Evolutionary conservation across 768 basidiomycete species (phyloP).

Genomic region (Brasilioporus rufonigricans): DNA sequence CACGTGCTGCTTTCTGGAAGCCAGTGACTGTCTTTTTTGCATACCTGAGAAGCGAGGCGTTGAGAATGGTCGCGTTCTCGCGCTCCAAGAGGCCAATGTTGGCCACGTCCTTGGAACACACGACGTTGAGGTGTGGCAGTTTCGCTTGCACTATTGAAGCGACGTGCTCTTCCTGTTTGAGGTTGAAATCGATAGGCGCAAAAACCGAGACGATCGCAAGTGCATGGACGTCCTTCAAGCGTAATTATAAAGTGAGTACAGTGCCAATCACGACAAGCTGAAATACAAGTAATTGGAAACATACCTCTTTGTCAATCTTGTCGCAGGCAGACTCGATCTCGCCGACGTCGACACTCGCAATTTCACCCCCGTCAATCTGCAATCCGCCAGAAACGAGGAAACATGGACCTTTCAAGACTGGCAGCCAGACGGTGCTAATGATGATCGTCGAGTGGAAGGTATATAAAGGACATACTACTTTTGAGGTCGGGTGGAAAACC

Average conservation of each 20-base stretch:
- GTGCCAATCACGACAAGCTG: background rate
- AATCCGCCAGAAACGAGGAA: constrained; percentile 39
- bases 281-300: background rate
- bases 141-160: constrained; percentile 40
- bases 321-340: constrained; percentile 46
- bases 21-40: constrained; percentile 54
- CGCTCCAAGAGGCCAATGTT: constrained; percentile 60
- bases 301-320: constrained; percentile 34
- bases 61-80: constrained; percentile 68
- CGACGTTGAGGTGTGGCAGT: constrained; percentile 43
- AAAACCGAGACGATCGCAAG: constrained; percentile 50
- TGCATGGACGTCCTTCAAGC: constrained; percentile 21
- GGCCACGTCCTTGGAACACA: constrained; percentile 56
- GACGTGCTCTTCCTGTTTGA: constrained; percentile 49
- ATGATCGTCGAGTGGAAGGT: background rate
- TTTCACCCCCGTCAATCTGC: constrained; percentile 50
- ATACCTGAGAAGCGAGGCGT: constrained; percentile 60
- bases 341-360: constrained; percentile 39
- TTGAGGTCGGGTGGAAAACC: constrained; percentile 45
- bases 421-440: background rate
- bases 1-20: constrained; percentile 49
- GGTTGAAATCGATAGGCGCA: constrained; percentile 44
- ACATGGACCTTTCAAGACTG: constrained; percentile 29
- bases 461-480: constrained; percentile 16
- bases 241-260: constrained; percentile 3